These are phyloP conservation scores for Trichosporon coremiiforme DNA, from an alignment of 1,284 basidiomycete species.

Conservation along the genomic window DNA sequence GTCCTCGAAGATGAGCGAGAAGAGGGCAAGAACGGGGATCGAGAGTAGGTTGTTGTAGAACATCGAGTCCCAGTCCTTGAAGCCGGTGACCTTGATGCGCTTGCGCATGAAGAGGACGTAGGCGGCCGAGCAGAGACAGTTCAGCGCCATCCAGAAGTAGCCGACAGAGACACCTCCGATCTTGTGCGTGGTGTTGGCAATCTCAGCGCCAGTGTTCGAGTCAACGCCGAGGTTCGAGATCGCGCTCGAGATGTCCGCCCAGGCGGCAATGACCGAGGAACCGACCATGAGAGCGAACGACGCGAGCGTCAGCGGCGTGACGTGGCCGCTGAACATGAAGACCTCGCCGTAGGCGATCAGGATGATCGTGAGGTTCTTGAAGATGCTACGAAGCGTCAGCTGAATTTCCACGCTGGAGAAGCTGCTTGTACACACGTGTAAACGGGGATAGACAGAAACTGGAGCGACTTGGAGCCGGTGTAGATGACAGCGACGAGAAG, in stretches of 20 bases:
- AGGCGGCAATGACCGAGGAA: slow-evolving; percentile 95
- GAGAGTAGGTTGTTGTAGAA: slow-evolving; percentile 98
- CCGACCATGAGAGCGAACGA: slow-evolving; percentile 95
- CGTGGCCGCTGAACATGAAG: slow-evolving; percentile 89
- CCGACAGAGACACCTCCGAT: slow-evolving; percentile 66
- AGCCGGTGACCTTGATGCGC: slow-evolving; percentile 94
- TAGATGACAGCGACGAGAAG: slow-evolving; percentile 94
- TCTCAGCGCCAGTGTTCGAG: slow-evolving; percentile 48
- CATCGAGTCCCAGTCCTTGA: slow-evolving; percentile 99
- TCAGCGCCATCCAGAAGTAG: slow-evolving; percentile 95
- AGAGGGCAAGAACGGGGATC: slow-evolving; percentile 82
- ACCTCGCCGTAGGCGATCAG: slow-evolving; percentile 98
- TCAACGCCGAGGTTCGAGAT: slow-evolving; percentile 42
- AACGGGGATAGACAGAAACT: slow-evolving; percentile 89
- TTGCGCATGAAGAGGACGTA: slow-evolving; percentile 98
- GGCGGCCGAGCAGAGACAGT: slow-evolving; percentile 86
- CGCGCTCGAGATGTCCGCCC: slow-evolving; percentile 73
- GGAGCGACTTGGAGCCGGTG: slow-evolving; percentile 95
- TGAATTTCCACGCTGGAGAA: background rate
- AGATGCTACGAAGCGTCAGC: slow-evolving; percentile 63
- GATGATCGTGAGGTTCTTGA: slow-evolving; percentile 99
- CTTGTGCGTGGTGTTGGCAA: slow-evolving; percentile 34
- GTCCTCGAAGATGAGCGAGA: slow-evolving; percentile 84
- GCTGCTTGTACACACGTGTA: slow-evolving; percentile 64
- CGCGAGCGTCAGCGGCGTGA: slow-evolving; percentile 82